Evolutionary conservation across 371 early-diverging fungal species (phyloP).

Genomic region (Sporodiniella umbellata): DNA sequence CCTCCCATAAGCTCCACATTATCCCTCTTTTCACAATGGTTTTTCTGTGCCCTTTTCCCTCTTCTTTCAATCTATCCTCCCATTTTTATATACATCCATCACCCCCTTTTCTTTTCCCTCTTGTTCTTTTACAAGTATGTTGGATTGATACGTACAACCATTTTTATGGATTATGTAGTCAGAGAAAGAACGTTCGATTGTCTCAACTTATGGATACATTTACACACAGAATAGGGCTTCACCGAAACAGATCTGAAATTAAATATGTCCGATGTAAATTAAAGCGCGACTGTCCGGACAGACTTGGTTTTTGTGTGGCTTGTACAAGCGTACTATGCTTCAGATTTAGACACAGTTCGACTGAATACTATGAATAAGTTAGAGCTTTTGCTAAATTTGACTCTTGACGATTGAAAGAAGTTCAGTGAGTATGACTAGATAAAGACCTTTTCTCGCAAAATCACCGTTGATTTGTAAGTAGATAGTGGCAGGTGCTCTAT

Average conservation of each 20-base stretch:
- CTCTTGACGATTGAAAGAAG: too few relatives aligned
- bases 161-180: conserved; percentile 31
- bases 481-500: too few relatives aligned
- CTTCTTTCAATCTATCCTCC: conserved; percentile 3
- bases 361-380: too few relatives aligned
- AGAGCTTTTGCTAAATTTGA: too few relatives aligned
- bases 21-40: neutral
- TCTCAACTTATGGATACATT: conserved; percentile 14
- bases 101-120: neutral
- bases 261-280: neutral
- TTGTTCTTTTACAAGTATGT: neutral
- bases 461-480: too few relatives aligned
- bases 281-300: neutral
- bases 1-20: neutral
- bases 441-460: too few relatives aligned
- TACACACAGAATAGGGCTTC: conserved; percentile 8
- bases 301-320: neutral
- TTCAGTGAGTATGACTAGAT: too few relatives aligned
- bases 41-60: neutral
- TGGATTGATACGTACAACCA: conserved; percentile 23
- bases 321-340: neutral
- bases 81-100: neutral
- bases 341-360: too few relatives aligned
- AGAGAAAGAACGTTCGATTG: conserved; percentile 24
- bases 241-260: neutral